Percentiles rank a stretch among this genome's conserved stretches.
Conservation (phyloP, 2,329 filamentous ascomycete species). For the Cadophora sp. region DNA sequence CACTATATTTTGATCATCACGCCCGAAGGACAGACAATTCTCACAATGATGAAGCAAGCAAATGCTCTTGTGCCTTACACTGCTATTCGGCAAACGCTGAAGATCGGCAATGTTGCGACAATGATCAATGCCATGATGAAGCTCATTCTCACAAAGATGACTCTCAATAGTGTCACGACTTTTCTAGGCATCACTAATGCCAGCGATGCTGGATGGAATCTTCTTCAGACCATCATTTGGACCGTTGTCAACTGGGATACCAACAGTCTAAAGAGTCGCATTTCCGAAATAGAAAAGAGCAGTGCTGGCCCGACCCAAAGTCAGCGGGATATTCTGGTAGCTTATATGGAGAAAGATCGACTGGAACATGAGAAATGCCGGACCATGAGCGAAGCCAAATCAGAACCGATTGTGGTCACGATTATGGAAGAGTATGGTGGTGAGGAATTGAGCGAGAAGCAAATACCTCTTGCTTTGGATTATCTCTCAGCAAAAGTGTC, state of each 20-base stretch:
- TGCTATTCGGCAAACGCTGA: constrained; percentile 74
- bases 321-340: constrained; percentile 65
- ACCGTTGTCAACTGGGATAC: constrained; percentile 77
- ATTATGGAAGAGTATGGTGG: constrained; percentile 58
- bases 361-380: constrained; percentile 65
- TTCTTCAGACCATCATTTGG: constrained; percentile 76
- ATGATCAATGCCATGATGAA: constrained; percentile 81
- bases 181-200: constrained; percentile 77
- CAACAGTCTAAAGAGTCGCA: constrained; percentile 69
- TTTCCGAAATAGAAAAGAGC: constrained; percentile 68
- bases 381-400: constrained; percentile 22
- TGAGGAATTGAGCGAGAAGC: constrained; percentile 59
- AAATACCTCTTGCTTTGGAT: constrained; percentile 70
- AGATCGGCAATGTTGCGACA: constrained; percentile 78
- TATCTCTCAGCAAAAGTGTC: constrained; percentile 76
- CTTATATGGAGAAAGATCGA: constrained; percentile 59
- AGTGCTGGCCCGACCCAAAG: constrained; percentile 65
- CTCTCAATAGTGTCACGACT: constrained; percentile 76
- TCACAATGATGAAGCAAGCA: constrained; percentile 73
- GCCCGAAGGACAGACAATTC: constrained; percentile 75
- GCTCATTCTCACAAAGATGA: constrained; percentile 78
- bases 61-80: constrained; percentile 76
- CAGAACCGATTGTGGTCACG: constrained; percentile 67
- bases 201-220: constrained; percentile 80
- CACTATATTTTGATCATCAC: constrained; percentile 77